Percentiles rank a stretch among this genome's conserved stretches.
Evolutionary conservation across 345 rosid genomes (phyloP).

Genomic region (Syzygium grande): DNA sequence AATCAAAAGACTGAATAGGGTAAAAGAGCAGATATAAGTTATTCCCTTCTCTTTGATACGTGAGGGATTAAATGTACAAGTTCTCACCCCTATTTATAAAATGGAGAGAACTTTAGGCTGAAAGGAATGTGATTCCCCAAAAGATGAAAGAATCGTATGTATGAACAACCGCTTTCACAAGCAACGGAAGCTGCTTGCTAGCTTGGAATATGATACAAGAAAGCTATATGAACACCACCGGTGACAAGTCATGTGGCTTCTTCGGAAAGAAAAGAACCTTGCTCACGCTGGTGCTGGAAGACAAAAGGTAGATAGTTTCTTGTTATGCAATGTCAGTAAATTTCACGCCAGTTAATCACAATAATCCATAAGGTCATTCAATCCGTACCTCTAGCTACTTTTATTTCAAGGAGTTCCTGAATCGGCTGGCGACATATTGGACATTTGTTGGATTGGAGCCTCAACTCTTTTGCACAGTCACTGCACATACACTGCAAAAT

Average conservation of each 20-base stretch:
- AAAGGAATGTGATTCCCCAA: not conserved
- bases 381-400: conserved; percentile 10
- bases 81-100: not conserved
- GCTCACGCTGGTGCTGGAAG: not conserved
- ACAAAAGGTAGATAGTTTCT: not conserved
- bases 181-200: not conserved
- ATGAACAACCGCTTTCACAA: not conserved
- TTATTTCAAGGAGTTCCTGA: conserved; percentile 24
- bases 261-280: not conserved
- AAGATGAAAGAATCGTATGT: not conserved
- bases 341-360: not conserved
- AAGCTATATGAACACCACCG: not conserved
- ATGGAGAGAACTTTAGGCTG: not conserved
- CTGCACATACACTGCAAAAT: conserved; percentile 21
- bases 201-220: not conserved
- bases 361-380: not conserved
- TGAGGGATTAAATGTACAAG: not conserved
- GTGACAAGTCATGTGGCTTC: not conserved
- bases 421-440: conserved; percentile 26
- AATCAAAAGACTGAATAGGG: not conserved
- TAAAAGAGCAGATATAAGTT: not conserved
- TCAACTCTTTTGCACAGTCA: conserved; percentile 24
- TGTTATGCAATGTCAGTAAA: not conserved
- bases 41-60: not conserved
- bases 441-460: conserved; percentile 16